Evolutionary conservation across 2,329 filamentous ascomycete species (phyloP).

Genomic region (Penicillium olsonii): DNA sequence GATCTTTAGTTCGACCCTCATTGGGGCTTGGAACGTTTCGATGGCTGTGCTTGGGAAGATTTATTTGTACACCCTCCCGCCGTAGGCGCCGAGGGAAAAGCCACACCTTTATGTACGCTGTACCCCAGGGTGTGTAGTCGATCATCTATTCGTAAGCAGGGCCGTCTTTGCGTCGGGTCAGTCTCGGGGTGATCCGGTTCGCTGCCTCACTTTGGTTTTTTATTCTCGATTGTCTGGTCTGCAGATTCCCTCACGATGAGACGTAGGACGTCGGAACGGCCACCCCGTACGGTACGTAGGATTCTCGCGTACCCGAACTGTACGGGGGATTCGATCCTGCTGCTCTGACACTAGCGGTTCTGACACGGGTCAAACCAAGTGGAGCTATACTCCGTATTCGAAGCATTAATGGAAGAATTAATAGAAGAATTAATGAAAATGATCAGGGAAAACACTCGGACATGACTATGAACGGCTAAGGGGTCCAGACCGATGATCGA

Average conservation of each 20-base stretch:
- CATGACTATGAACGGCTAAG: background rate
- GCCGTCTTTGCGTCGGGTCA: conserved; percentile 22
- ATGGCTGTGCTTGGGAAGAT: conserved; percentile 3
- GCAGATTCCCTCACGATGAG: conserved; percentile 6
- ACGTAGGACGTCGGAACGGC: background rate
- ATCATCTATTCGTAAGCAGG: conserved; percentile 9
- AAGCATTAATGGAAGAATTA: background rate
- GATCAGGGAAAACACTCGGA: background rate
- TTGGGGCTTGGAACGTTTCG: conserved; percentile 6
- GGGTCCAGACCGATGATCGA: conserved; percentile 7
- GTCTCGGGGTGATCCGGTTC: conserved; percentile 35
- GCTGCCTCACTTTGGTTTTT: conserved; percentile 39
- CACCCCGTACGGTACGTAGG: background rate
- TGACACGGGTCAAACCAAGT: background rate
- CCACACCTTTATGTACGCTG: conserved; percentile 6
- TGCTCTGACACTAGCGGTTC: background rate
- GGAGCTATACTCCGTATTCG: background rate
- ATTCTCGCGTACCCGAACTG: background rate
- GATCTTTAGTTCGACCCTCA: conserved; percentile 9
- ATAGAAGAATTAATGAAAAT: background rate
- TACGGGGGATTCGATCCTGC: background rate
- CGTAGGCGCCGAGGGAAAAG: conserved; percentile 18
- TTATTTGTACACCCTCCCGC: conserved; percentile 12
- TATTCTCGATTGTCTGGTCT: conserved; percentile 11
- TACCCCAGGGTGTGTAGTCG: conserved; percentile 3